Evolutionary conservation across 176 grass and related monocot species (phyloP).

Genomic region (Zoysia pacifica): DNA sequence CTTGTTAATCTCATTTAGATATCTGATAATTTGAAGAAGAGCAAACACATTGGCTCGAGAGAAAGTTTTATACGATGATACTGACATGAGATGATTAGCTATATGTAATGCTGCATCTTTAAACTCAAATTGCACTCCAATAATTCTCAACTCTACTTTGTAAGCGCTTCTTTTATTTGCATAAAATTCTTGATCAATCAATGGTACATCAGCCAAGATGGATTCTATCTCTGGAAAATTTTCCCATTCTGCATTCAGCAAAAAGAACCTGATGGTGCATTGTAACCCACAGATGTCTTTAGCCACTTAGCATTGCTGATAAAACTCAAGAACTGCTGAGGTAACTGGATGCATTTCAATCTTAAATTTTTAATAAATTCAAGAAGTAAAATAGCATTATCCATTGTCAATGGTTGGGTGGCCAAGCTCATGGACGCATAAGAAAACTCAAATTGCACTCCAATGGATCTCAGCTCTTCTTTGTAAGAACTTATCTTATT

Average conservation of each 20-base stretch:
- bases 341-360: neutral
- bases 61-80: neutral
- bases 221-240: conserved; percentile 11
- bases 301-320: conserved; percentile 43
- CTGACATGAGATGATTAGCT: conserved; percentile 32
- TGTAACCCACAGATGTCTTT: conserved; percentile 36
- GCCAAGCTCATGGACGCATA: neutral
- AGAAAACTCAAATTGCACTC: conserved; percentile 38
- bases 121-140: conserved; percentile 47
- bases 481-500: conserved; percentile 35
- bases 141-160: conserved; percentile 19
- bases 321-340: conserved; percentile 30
- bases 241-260: conserved; percentile 24
- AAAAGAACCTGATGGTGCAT: conserved; percentile 31
- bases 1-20: conserved; percentile 30
- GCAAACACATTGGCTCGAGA: conserved; percentile 34
- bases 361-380: conserved; percentile 15
- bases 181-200: conserved; percentile 53
- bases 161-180: conserved; percentile 32
- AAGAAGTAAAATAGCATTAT: conserved; percentile 33
- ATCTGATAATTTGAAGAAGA: conserved; percentile 50
- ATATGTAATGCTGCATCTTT: conserved; percentile 23
- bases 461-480: conserved; percentile 36
- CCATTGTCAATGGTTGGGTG: conserved; percentile 26
- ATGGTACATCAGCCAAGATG: conserved; percentile 12